Base-by-base conservation (phyloP, 176 grass and related monocot genomes). In the Hyparrhenia diplandra region DNA sequence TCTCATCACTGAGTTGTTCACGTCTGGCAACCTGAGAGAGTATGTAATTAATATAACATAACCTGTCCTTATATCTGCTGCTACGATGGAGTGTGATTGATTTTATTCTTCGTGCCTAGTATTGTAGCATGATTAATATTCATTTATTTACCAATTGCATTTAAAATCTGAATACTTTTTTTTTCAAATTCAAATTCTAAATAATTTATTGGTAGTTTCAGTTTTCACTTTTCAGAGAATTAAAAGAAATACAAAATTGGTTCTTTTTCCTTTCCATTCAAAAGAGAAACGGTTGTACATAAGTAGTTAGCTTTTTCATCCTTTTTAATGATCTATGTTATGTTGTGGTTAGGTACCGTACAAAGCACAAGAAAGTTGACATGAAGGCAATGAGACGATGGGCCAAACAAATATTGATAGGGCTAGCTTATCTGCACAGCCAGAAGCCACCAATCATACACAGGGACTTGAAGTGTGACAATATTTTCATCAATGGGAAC, bases 401-500 rank as follows among this genome's bases (percentile, higher is more conserved):
- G 86, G 82, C 74, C 1, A 75, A 58, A 43, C 86, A 91, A 10
- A 88, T 91, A 85, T 36, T 88, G 78, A 65, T 49, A 75, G 90
- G 90, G 27, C 79, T 85, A 60, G 83, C 81, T 29, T 88, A 91
- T 71, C 42, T 88, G 52, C 90, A 88, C 5, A 55, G 42, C 35
- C 86, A 88, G 35, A 78, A 85, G 20, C 78, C 82, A 16, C 67
- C 86, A 10, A 79, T 91, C 29, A 91, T 91, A 63, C 82, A 88
- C n/a, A 78, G 85, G 67, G 89, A 88, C 69, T 79, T 91, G 54
- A 91, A 85, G 52, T 91, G 90, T 64, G 86, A 88, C 58, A 88
- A 91, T 6, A 85, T 91, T 70, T 88, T 91, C 73, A 88, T 91
- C 64, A 91, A 91, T 31, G 86, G 90, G 6, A 85, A 91, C 49